These are phyloP conservation scores for Amanita rubescens DNA, from an alignment of 768 basidiomycete species.

Conservation along the genomic window DNA sequence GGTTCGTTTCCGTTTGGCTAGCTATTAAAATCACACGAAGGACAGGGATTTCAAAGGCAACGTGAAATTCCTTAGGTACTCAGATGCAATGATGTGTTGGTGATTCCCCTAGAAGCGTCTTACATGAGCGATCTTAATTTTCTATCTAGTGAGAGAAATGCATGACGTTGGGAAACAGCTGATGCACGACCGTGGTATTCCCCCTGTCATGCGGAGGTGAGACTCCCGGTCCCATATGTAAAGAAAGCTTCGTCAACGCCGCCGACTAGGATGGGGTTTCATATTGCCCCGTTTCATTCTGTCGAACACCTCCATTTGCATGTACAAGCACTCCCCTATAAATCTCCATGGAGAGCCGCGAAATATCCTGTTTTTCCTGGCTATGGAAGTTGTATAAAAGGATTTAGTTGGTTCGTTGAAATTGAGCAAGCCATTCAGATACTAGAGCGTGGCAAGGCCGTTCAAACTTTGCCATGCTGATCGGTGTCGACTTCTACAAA, in stretches of 20 bases:
- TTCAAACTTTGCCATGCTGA: constrained; percentile 46
- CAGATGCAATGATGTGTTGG: constrained; percentile 2
- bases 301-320: constrained; percentile 72
- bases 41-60: neutral
- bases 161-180: neutral
- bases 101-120: neutral
- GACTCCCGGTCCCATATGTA: neutral
- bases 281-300: constrained; percentile 73
- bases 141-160: neutral
- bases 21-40: neutral
- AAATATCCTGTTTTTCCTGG: constrained; percentile 46
- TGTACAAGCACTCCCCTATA: constrained; percentile 63
- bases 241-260: neutral
- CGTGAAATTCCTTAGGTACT: neutral
- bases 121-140: neutral
- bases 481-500: neutral
- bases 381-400: constrained; percentile 41
- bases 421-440: constrained; percentile 52
- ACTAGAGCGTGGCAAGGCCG: constrained; percentile 43
- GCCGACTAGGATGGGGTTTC: constrained; percentile 61
- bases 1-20: constrained; percentile 22
- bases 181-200: neutral
- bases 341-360: constrained; percentile 23
- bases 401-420: constrained; percentile 67
- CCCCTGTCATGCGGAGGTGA: constrained; percentile 35